Evolutionary conservation across 2,329 filamentous ascomycete species (phyloP).

Genomic region (Venturia nashicola): DNA sequence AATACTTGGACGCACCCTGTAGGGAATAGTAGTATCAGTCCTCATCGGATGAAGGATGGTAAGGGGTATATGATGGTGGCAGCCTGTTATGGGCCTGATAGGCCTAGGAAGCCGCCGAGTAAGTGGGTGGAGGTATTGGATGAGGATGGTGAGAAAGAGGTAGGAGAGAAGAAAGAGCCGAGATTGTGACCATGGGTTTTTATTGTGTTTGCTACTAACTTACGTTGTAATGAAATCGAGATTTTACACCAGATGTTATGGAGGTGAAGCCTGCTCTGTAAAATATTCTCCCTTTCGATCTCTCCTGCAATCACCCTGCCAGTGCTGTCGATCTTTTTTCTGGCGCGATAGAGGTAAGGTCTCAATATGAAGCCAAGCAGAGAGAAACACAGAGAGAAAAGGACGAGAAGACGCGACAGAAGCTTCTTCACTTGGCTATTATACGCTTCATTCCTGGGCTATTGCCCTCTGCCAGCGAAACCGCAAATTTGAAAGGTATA

Average conservation of each 20-base stretch:
- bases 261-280: no score
- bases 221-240: not conserved
- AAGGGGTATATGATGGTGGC: conserved; percentile 8
- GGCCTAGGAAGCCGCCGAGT: not conserved
- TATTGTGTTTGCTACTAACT: not conserved
- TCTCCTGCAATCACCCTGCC: no score
- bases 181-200: not conserved
- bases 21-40: not conserved
- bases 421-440: no score
- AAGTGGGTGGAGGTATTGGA: not conserved
- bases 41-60: conserved; percentile 7
- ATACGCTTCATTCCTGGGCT: no score
- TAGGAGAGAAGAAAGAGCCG: not conserved
- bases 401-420: no score
- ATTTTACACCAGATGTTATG: not conserved
- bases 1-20: conserved; percentile 3
- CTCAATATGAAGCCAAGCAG: no score
- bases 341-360: no score
- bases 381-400: no score
- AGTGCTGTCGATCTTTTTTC: no score
- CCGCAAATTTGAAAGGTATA: no score
- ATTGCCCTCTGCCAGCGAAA: no score
- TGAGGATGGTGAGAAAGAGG: not conserved
- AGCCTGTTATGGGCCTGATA: conserved; percentile 7
- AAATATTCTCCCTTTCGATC: no score